phyloP scores from a whole-genome alignment of 2,329 filamentous ascomycete species.

The Pestalotiopsis fici region DNA sequence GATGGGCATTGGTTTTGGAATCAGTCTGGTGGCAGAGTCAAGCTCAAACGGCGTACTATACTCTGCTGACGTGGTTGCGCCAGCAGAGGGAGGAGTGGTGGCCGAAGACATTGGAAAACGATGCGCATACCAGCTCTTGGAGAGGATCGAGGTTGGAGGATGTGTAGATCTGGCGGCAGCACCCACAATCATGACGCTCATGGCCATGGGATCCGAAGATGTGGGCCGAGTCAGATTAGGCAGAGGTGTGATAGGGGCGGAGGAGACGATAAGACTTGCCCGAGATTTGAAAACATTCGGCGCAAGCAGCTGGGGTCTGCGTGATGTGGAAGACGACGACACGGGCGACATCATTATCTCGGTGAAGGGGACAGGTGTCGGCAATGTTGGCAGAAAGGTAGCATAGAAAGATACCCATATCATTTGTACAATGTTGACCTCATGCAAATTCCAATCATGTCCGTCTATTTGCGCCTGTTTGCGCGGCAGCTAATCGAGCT shows the following conservation, averaged over 20 bases:
- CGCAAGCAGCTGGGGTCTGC: slow-evolving; percentile 85
- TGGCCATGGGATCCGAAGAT: slow-evolving; percentile 98
- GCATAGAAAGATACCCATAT: slow-evolving; percentile 39
- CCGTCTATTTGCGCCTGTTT: slow-evolving; percentile 16
- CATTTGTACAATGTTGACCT: slow-evolving; percentile 22
- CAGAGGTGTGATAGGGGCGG: slow-evolving; percentile 77
- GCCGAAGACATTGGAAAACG: slow-evolving; percentile 89
- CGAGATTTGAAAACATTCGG: slow-evolving; percentile 89
- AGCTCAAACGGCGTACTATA: slow-evolving; percentile 79
- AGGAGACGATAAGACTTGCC: slow-evolving; percentile 77
- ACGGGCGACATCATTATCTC: slow-evolving; percentile 80
- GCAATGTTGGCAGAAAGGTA: slow-evolving; percentile 93
- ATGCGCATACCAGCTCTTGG: slow-evolving; percentile 87
- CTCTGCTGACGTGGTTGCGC: slow-evolving; percentile 78
- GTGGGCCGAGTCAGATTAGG: slow-evolving; percentile 85
- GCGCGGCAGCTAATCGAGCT: slow-evolving; percentile 31
- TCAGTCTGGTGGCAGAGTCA: slow-evolving; percentile 91
- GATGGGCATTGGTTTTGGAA: slow-evolving; percentile 86
- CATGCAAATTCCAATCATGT: slow-evolving; percentile 8
- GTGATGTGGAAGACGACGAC: slow-evolving; percentile 69
- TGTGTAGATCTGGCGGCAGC: slow-evolving; percentile 75
- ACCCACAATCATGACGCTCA: slow-evolving; percentile 77
- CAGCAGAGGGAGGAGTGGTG: slow-evolving; percentile 76
- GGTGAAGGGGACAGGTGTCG: slow-evolving; percentile 89
- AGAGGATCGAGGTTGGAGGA: slow-evolving; percentile 79